Evolutionary conservation across 2,329 filamentous ascomycete species (phyloP), one percentile per base, ranked within the genome.

Genomic region (Tothia fuscella): DNA sequence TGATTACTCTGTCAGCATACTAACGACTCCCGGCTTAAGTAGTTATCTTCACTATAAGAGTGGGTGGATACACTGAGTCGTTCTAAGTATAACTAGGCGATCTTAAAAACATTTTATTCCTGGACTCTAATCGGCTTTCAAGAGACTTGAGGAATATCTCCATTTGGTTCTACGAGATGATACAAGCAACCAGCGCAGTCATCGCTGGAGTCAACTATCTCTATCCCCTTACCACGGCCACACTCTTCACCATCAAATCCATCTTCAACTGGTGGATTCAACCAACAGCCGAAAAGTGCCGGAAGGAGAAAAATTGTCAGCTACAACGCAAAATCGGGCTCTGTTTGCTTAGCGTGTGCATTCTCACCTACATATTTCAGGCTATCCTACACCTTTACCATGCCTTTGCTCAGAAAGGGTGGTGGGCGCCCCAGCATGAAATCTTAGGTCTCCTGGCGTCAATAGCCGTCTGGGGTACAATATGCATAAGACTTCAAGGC

Each of bases 321-420:
- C n/a, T n/a, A n/a, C n/a, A n/a, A n/a, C 32, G 41, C 2, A 12
- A 17, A 13, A 5, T 24, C 14, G 36, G 20, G 5, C 17, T 44
- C 17, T 25, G 22, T 29, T 26, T 39, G 4, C 31, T 21, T 16
- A 20, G 24, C 13, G 26, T 20, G 4, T 14, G 39, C 29, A 19
- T 40, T 22, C 12, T 41, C 12, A 29, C 36, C 26, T 34, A 44
- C 25, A 16, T 40, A 9, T 14, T 28, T 3, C 42, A 44, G 12
- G 42, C 33, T 3, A 19, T 44, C 16, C 26, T 44, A 2, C 21
- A 44, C 36, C 28, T 44, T 26, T 5, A 19, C 19, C 35, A 44
- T 12, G 34, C 34, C n/a, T 26, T 38, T 10, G 7, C 21, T 13
- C 20, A 37, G 24, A n/a, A 16, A 20, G 28, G 25, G 22, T 34